Conservation (phyloP, 345 rosid genomes). For the Arabis hirsuta region DNA sequence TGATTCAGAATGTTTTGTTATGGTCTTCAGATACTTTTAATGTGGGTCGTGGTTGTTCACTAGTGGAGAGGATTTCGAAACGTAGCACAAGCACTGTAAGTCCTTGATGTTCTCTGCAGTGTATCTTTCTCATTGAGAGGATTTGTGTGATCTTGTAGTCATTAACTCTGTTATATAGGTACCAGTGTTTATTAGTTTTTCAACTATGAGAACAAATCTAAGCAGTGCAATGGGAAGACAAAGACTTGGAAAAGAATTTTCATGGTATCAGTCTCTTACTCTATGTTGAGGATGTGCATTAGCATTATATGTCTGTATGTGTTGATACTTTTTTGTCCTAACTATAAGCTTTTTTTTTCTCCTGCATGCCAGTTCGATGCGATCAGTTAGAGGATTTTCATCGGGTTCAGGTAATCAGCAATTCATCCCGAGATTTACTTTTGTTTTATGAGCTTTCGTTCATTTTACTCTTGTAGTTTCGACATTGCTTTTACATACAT, state of each 20-base stretch:
- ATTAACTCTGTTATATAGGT: conserved; percentile 45
- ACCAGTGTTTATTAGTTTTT: conserved; percentile 42
- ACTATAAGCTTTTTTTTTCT: conserved; percentile 19
- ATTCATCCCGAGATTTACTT: conserved; percentile 6
- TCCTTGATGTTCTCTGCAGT: conserved; percentile 11
- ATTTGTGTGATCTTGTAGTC: conserved; percentile 11
- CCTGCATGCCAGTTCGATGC: conserved; percentile 52
- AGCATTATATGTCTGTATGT: conserved; percentile 6
- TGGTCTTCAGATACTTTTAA: conserved; percentile 56
- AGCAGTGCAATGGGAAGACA: conserved; percentile 49
- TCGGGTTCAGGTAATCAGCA: conserved; percentile 68
- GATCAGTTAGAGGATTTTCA: conserved; percentile 69
- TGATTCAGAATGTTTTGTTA: conserved; percentile 29
- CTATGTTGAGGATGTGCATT: conserved; percentile 1
- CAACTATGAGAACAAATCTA: conserved; percentile 42
- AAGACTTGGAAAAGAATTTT: conserved; percentile 36
- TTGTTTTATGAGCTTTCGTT: conserved; percentile 8
- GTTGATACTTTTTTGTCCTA: background rate
- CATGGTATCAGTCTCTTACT: conserved; percentile 46
- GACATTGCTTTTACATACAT: background rate
- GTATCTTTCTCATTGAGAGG: background rate
- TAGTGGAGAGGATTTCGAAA: conserved; percentile 49
- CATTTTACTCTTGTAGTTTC: conserved; percentile 19
- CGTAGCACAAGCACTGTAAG: conserved; percentile 55
- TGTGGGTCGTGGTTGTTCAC: conserved; percentile 43